Evolutionary conservation across 139 green algal genomes (phyloP).

Genomic region (Coccomyxa sp.): DNA sequence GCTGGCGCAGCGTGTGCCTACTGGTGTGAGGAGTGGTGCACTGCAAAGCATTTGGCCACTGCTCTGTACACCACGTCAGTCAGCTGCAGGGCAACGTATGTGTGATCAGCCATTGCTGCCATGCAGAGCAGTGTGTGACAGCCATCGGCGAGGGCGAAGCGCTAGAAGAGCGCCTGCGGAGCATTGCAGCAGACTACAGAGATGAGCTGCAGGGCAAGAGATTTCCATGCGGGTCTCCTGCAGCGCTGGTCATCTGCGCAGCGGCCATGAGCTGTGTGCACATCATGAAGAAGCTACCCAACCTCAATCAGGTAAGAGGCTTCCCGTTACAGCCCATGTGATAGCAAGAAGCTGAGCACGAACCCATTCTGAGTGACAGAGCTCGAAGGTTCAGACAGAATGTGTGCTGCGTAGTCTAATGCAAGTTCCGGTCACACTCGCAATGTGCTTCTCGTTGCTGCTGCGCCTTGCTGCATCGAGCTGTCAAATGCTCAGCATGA

Average conservation of each 20-base stretch:
- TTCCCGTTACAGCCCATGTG: too few species aligned
- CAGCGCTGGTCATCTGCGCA: constrained; percentile 18
- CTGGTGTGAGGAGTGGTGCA: too few species aligned
- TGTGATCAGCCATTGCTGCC: background rate
- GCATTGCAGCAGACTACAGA: constrained; percentile 4
- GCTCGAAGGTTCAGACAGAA: too few species aligned
- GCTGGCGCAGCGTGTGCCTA: too few species aligned
- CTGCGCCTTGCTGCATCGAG: background rate
- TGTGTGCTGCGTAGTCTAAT: too few species aligned
- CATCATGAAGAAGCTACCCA: constrained; percentile 21
- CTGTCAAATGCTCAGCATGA: background rate
- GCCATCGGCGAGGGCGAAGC: background rate
- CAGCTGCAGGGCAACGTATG: too few species aligned
- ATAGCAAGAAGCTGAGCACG: too few species aligned
- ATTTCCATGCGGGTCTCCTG: background rate
- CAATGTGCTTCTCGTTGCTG: too few species aligned
- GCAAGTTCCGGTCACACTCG: too few species aligned
- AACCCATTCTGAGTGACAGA: too few species aligned
- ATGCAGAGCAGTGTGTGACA: background rate
- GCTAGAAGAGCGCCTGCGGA: constrained; percentile 19
- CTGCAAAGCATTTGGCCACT: too few species aligned
- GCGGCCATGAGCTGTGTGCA: constrained; percentile 9
- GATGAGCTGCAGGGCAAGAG: background rate
- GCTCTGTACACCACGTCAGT: too few species aligned
- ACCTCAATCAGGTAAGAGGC: constrained; percentile 17